Conservation (phyloP, 208 protist genomes). For the Leishmania turanica region DNA sequence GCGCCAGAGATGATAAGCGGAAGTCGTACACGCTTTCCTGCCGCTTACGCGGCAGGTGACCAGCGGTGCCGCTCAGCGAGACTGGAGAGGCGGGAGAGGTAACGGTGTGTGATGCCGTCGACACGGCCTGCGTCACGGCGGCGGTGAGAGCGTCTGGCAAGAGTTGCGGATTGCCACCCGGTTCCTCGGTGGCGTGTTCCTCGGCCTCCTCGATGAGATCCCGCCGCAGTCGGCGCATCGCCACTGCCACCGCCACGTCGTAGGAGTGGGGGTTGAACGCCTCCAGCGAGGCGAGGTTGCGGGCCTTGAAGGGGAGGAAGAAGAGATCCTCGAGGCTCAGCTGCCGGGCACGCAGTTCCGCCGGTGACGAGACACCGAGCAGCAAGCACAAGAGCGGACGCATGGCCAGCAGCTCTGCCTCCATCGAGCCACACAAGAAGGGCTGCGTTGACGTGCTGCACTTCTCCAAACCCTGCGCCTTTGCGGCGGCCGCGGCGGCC, state of each 20-base stretch:
- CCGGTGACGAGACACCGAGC: conserved; percentile 29
- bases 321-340: conserved; percentile 62
- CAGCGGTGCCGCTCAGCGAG: background rate
- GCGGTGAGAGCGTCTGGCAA: conserved; percentile 6
- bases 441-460: background rate
- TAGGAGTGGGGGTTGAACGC: conserved; percentile 50
- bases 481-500: background rate
- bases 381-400: conserved; percentile 50
- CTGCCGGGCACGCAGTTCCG: conserved; percentile 35
- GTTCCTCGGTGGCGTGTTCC: background rate
- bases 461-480: background rate
- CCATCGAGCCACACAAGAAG: conserved; percentile 1
- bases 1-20: conserved; percentile 10
- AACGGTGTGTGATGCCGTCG: background rate
- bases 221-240: conserved; percentile 34
- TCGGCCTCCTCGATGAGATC: conserved; percentile 27
- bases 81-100: background rate
- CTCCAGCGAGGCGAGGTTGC: conserved; percentile 59
- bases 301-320: conserved; percentile 63
- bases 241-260: conserved; percentile 53
- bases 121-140: conserved; percentile 1
- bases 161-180: background rate
- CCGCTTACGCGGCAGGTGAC: background rate
- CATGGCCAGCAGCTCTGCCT: conserved; percentile 34
- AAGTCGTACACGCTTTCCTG: conserved; percentile 21